Percentiles rank a stretch among this genome's conserved stretches.
phyloP scores from a whole-genome alignment of 192 early-diverging fungal species.

The Paraglomus occultum region DNA sequence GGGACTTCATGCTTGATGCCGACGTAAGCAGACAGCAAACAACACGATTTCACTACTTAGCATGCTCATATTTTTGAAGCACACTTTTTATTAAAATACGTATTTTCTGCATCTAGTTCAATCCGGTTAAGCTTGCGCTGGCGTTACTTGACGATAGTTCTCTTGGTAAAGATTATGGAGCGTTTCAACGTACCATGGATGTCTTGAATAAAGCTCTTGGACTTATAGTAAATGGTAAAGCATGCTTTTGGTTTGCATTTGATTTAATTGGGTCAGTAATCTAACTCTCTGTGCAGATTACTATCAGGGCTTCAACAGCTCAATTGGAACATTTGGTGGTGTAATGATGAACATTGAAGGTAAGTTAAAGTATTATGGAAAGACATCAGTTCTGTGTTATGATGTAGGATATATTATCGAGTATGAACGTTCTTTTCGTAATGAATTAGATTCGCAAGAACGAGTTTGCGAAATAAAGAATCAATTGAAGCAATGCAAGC shows the following conservation, averaged over 20 bases:
- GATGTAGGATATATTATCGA: background rate
- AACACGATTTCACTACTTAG: too few species aligned
- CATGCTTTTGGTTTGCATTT: background rate
- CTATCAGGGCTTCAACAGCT: slow-evolving; percentile 79
- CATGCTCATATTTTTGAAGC: background rate
- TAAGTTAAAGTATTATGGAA: slow-evolving; percentile 14
- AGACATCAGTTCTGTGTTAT: too few species aligned
- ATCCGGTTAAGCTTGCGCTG: slow-evolving; percentile 70
- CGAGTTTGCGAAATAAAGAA: slow-evolving; percentile 62
- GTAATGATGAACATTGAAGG: slow-evolving; percentile 68
- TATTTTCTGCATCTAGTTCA: slow-evolving; percentile 43
- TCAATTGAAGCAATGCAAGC: slow-evolving; percentile 62
- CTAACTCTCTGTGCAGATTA: slow-evolving; percentile 51
- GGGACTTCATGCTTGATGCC: slow-evolving; percentile 55
- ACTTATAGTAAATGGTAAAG: slow-evolving; percentile 63
- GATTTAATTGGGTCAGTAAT: background rate
- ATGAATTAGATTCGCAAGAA: slow-evolving; percentile 51
- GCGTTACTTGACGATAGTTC: slow-evolving; percentile 76
- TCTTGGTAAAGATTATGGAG: slow-evolving; percentile 61
- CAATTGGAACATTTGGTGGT: slow-evolving; percentile 78
- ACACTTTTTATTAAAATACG: background rate
- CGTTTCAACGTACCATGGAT: slow-evolving; percentile 56
- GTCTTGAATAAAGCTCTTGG: slow-evolving; percentile 67
- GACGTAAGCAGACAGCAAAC: slow-evolving; percentile 40
- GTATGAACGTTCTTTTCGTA: background rate